phyloP scores from a whole-genome alignment of 2,329 filamentous ascomycete genomes.

The Fusarium illudens region DNA sequence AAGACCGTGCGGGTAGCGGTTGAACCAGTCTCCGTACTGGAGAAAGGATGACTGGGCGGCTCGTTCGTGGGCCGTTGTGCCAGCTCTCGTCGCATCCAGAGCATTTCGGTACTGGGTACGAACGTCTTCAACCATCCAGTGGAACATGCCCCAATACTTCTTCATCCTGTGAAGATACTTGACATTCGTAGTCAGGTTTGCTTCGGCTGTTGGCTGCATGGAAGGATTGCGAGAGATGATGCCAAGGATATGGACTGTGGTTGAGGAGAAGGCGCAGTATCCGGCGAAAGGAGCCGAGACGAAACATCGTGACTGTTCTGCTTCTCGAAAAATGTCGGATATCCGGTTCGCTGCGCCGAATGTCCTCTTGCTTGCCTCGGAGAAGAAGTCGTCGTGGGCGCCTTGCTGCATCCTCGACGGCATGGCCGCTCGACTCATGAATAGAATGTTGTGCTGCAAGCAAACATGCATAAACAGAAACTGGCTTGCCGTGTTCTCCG shows the following conservation, averaged over 20 bases:
- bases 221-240: constrained; percentile 85
- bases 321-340: constrained; percentile 82
- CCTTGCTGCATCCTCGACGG: constrained; percentile 74
- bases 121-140: constrained; percentile 93
- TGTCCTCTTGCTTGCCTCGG: constrained; percentile 76
- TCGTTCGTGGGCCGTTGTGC: constrained; percentile 60
- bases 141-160: constrained; percentile 98
- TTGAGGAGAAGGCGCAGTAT: constrained; percentile 92
- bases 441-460: constrained; percentile 87
- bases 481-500: constrained; percentile 86
- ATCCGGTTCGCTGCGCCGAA: constrained; percentile 87
- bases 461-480: constrained; percentile 93
- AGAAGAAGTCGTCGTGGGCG: constrained; percentile 80
- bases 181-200: constrained; percentile 86
- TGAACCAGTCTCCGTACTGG: constrained; percentile 98
- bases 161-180: constrained; percentile 95
- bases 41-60: constrained; percentile 72
- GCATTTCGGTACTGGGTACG: constrained; percentile 88
- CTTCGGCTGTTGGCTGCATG: constrained; percentile 80
- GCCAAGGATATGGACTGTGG: constrained; percentile 92
- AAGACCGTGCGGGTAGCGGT: constrained; percentile 91
- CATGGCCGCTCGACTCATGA: constrained; percentile 87
- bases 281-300: constrained; percentile 92
- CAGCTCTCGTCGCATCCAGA: constrained; percentile 79
- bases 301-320: constrained; percentile 71